Evolutionary conservation across 306 rosid species (phyloP).

Genomic region (Gleditsia sinensis): DNA sequence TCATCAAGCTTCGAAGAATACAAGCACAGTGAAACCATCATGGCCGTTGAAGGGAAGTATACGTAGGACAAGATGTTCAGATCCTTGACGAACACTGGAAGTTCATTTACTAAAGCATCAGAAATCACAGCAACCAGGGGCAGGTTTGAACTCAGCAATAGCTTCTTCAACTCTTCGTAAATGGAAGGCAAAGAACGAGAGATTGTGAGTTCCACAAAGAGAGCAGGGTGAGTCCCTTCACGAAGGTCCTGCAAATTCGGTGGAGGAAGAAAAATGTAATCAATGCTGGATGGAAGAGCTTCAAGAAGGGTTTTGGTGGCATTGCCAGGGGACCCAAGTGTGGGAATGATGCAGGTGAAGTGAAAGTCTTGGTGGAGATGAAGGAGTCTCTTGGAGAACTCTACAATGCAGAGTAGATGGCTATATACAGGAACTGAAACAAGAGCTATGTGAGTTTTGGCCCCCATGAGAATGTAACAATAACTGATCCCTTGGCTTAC

Average conservation of each 20-base stretch:
- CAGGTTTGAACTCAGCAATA: background rate
- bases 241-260: constrained; percentile 3
- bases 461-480: constrained; percentile 23
- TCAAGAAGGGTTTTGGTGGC: constrained; percentile 33
- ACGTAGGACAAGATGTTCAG: constrained; percentile 22
- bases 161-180: constrained; percentile 9
- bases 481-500: background rate
- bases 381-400: constrained; percentile 33
- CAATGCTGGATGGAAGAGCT: constrained; percentile 36
- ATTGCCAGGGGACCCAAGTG: constrained; percentile 26
- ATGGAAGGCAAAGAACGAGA: constrained; percentile 26
- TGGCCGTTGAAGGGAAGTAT: constrained; percentile 47
- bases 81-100: constrained; percentile 26
- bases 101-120: constrained; percentile 38
- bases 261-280: constrained; percentile 36
- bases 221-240: constrained; percentile 18
- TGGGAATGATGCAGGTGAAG: constrained; percentile 47
- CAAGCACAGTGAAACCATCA: constrained; percentile 40
- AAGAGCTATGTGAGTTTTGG: constrained; percentile 36
- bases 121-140: constrained; percentile 27
- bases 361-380: constrained; percentile 22
- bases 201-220: constrained; percentile 15
- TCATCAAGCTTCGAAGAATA: constrained; percentile 37
- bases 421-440: constrained; percentile 44
- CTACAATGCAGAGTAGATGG: constrained; percentile 40